Percentiles rank a stretch among this genome's conserved stretches.
Evolutionary conservation across 345 rosid species (phyloP).

Genomic region (Hirschfeldia incana): DNA sequence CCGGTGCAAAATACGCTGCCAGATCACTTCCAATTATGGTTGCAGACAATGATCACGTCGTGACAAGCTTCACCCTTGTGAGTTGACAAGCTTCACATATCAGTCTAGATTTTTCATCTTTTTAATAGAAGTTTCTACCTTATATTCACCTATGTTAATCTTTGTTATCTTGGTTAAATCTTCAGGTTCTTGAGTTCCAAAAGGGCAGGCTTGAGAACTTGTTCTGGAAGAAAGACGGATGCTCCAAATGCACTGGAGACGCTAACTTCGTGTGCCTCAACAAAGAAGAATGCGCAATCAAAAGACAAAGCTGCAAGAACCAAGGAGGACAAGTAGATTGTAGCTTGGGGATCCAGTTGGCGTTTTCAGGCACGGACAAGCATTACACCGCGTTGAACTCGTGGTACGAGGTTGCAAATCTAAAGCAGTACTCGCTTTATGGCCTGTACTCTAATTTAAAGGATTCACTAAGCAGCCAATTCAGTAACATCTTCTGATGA

Average conservation of each 20-base stretch:
- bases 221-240: conserved; percentile 95
- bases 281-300: conserved; percentile 82
- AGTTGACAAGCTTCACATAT: conserved; percentile 26
- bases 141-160: background rate
- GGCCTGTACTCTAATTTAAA: conserved; percentile 80
- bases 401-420: conserved; percentile 94
- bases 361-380: conserved; percentile 97
- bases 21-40: conserved; percentile 83
- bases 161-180: background rate
- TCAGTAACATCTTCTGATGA: conserved; percentile 59
- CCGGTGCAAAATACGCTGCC: conserved; percentile 95
- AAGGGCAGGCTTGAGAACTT: conserved; percentile 92
- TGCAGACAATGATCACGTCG: conserved; percentile 63
- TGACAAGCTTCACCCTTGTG: conserved; percentile 97
- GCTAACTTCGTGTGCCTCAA: conserved; percentile 73
- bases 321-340: conserved; percentile 80
- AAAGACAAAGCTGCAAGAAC: conserved; percentile 61
- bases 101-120: background rate
- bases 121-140: background rate
- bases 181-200: conserved; percentile 85
- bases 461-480: conserved; percentile 70
- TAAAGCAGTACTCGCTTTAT: conserved; percentile 88
- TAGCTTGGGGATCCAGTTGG: conserved; percentile 90
- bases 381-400: conserved; percentile 81
- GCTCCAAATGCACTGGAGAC: conserved; percentile 69